These are phyloP conservation scores for Xylariales sp. DNA, from an alignment of 2,329 filamentous ascomycete genomes.

Conservation along the genomic window DNA sequence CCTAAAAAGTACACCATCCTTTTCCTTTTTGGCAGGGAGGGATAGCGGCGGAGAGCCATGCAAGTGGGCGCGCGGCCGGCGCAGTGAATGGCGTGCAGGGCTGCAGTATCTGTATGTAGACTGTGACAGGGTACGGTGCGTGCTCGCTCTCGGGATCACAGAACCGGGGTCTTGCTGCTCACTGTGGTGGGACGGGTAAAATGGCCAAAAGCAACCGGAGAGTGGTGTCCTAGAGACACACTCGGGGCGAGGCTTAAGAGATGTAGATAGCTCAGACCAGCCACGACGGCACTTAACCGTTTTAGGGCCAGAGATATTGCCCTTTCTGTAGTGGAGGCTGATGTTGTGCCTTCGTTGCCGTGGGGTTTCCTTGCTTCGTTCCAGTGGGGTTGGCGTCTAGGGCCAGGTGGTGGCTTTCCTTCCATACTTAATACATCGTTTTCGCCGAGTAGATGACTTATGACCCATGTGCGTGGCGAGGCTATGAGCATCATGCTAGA, in stretches of 20 bases:
- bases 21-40: conserved; percentile 18
- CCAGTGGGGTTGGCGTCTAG: no score
- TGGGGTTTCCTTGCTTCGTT: conserved; percentile 2
- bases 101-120: conserved; percentile 19
- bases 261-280: conserved; percentile 19
- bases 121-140: conserved; percentile 9
- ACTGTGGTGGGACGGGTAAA: conserved; percentile 1
- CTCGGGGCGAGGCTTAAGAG: conserved; percentile 20
- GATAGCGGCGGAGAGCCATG: conserved; percentile 14
- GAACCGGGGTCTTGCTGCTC: conserved; percentile 10
- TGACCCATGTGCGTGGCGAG: no score
- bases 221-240: conserved; percentile 28
- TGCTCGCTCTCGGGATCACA: conserved; percentile 11
- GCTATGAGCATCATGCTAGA: no score
- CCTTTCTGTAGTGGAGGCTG: conserved; percentile 26
- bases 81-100: conserved; percentile 14
- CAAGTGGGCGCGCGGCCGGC: conserved; percentile 22
- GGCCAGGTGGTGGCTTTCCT: no score
- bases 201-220: conserved; percentile 5
- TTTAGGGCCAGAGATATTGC: conserved; percentile 30
- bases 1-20: conserved; percentile 42
- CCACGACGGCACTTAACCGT: conserved; percentile 25
- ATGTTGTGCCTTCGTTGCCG: conserved; percentile 18
- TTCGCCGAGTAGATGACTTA: no score
- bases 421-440: no score